Percentiles rank a stretch among this genome's conserved stretches.
These are phyloP conservation scores for Candida anutae DNA, from an alignment of 1,139 yeast genomes.

Conservation along the genomic window DNA sequence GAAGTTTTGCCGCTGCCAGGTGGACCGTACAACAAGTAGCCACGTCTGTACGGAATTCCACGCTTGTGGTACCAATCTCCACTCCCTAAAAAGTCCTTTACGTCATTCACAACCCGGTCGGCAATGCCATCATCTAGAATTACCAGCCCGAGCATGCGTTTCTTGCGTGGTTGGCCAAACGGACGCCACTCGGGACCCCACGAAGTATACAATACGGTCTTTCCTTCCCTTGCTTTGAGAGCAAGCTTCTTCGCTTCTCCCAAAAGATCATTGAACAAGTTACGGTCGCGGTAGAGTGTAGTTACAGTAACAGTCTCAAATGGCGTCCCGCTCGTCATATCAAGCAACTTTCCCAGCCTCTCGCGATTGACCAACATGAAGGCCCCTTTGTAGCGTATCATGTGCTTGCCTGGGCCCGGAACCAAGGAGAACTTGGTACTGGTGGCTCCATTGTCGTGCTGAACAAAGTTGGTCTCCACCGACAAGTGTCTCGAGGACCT, in stretches of 20 bases:
- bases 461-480: slow-evolving; percentile 80
- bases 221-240: slow-evolving; percentile 78
- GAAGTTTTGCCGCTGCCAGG: slow-evolving; percentile 98
- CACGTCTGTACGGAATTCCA: slow-evolving; percentile 96
- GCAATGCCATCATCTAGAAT: slow-evolving; percentile 72
- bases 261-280: slow-evolving; percentile 61
- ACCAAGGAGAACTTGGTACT: slow-evolving; percentile 82
- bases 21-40: slow-evolving; percentile 90
- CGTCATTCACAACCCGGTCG: slow-evolving; percentile 60
- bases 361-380: slow-evolving; percentile 85
- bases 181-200: slow-evolving; percentile 99
- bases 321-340: slow-evolving; percentile 87
- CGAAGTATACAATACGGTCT: slow-evolving; percentile 86
- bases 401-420: slow-evolving; percentile 97
- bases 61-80: slow-evolving; percentile 92
- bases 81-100: slow-evolving; percentile 66
- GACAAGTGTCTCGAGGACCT: slow-evolving; percentile 77
- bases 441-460: slow-evolving; percentile 90
- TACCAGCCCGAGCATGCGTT: slow-evolving; percentile 79
- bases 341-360: slow-evolving; percentile 81
- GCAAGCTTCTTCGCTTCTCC: slow-evolving; percentile 84
- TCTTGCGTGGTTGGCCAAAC: slow-evolving; percentile 91
- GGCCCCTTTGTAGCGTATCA: slow-evolving; percentile 79
- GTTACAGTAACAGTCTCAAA: slow-evolving; percentile 92
- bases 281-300: slow-evolving; percentile 76